A percentile compares a stretch with the other conserved stretches of the same genome.
Conservation (phyloP, 768 basidiomycete species). For the Leccinum disarticulatum region DNA sequence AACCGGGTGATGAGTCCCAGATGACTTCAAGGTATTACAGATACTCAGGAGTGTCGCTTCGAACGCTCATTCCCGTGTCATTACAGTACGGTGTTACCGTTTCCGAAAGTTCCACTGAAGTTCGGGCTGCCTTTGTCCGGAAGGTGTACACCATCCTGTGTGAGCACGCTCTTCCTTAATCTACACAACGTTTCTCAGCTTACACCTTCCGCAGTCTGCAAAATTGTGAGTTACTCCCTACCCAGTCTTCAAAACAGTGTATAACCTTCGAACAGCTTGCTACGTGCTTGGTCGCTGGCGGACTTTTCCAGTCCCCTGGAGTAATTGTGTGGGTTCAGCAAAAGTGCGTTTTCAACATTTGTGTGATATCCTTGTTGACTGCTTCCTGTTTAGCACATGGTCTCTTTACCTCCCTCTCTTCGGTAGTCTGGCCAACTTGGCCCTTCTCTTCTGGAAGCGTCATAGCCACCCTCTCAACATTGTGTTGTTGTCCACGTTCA, state of each 20-base stretch:
- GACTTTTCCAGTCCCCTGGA: conserved; percentile 60
- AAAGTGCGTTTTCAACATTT: conserved; percentile 47
- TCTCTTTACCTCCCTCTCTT: conserved; percentile 76
- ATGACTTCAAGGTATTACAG: conserved; percentile 87
- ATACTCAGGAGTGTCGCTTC: background rate
- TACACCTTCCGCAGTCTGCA: conserved; percentile 51
- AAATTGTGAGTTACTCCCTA: conserved; percentile 54
- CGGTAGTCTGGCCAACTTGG: conserved; percentile 76
- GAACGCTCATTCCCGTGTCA: conserved; percentile 8
- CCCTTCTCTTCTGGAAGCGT: conserved; percentile 87
- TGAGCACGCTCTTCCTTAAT: conserved; percentile 41
- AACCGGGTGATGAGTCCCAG: conserved; percentile 69
- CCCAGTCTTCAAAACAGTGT: background rate
- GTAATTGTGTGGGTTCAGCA: conserved; percentile 69
- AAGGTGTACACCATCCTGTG: conserved; percentile 91
- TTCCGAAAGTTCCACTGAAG: conserved; percentile 71
- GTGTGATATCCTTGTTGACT: conserved; percentile 2
- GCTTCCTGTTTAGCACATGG: conserved; percentile 56
- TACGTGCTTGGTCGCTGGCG: conserved; percentile 77
- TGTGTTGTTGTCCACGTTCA: conserved; percentile 82
- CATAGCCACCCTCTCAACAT: conserved; percentile 89
- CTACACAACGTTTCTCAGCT: background rate
- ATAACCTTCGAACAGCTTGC: conserved; percentile 44
- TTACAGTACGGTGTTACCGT: conserved; percentile 78
- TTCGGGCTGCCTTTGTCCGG: conserved; percentile 83